These are phyloP conservation scores for Diutina pseudorugosa DNA, from an alignment of 1,139 yeast species.

Conservation along the genomic window DNA sequence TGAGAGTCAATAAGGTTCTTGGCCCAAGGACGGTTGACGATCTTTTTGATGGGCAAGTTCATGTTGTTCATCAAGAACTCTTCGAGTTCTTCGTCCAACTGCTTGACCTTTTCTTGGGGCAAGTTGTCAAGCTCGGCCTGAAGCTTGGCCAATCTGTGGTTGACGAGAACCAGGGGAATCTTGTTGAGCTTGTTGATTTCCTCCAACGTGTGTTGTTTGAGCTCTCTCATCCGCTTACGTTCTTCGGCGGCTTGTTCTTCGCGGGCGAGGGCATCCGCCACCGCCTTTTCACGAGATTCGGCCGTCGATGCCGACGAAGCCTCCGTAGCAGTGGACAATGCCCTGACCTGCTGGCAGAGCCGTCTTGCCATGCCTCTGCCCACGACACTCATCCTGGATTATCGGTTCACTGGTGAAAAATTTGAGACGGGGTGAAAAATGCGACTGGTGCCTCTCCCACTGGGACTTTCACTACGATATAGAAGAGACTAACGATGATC, in stretches of 20 bases:
- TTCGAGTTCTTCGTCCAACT: constrained; percentile 31
- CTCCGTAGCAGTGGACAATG: background rate
- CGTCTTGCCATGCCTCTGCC: background rate
- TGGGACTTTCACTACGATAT: too few relatives aligned
- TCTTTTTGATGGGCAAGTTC: constrained; percentile 22
- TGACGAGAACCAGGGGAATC: constrained; percentile 21
- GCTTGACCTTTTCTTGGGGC: constrained; percentile 23
- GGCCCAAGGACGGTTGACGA: constrained; percentile 25
- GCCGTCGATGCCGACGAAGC: background rate
- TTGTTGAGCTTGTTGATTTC: constrained; percentile 23
- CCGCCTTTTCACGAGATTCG: constrained; percentile 21
- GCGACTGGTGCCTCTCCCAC: background rate
- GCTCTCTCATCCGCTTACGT: constrained; percentile 25
- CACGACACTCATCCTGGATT: background rate
- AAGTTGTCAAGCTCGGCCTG: constrained; percentile 19
- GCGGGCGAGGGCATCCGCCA: constrained; percentile 33
- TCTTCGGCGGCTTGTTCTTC: constrained; percentile 30
- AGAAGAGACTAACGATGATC: too few relatives aligned
- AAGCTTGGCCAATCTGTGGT: constrained; percentile 19
- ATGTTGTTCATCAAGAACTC: constrained; percentile 25
- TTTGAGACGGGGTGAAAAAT: background rate
- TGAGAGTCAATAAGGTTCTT: constrained; percentile 6
- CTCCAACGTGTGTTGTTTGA: constrained; percentile 17
- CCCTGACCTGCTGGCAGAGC: constrained; percentile 1
- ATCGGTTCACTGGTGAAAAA: background rate